These are phyloP conservation scores for Afroboletus lepidellus DNA, from an alignment of 1,284 basidiomycete species.

Conservation along the genomic window DNA sequence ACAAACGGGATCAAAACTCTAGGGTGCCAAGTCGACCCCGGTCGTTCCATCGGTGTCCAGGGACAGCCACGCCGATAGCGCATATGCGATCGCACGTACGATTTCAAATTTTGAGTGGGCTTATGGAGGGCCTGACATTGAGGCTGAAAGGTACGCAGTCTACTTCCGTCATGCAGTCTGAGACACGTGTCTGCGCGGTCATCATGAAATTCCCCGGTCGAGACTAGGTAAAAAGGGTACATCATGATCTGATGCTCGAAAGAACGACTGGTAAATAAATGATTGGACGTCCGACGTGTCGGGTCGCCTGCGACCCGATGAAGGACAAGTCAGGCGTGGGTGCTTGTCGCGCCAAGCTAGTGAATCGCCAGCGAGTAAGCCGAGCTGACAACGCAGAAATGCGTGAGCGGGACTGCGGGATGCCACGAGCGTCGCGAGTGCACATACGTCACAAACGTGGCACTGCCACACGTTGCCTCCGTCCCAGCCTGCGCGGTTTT, in stretches of 20 bases:
- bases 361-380: constrained; percentile 44
- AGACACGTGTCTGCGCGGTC: neutral
- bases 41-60: neutral
- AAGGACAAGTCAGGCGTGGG: too few relatives aligned
- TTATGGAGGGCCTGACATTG: neutral
- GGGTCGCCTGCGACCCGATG: too few relatives aligned
- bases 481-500: constrained; percentile 44
- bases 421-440: constrained; percentile 1
- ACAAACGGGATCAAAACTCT: too few relatives aligned
- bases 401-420: neutral
- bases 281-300: too few relatives aligned
- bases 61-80: neutral
- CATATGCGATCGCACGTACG: neutral
- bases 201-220: neutral
- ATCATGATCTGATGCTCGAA: too few relatives aligned
- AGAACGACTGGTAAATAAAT: too few relatives aligned
- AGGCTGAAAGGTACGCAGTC: too few relatives aligned
- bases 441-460: constrained; percentile 41
- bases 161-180: neutral
- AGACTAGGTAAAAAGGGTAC: too few relatives aligned
- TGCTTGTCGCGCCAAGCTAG: too few relatives aligned
- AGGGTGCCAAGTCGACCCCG: too few relatives aligned
- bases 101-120: too few relatives aligned
- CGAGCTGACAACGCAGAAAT: constrained; percentile 27
- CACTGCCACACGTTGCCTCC: constrained; percentile 42